phyloP scores from a whole-genome alignment of 805 yeast species.

The Candida chilensis region DNA sequence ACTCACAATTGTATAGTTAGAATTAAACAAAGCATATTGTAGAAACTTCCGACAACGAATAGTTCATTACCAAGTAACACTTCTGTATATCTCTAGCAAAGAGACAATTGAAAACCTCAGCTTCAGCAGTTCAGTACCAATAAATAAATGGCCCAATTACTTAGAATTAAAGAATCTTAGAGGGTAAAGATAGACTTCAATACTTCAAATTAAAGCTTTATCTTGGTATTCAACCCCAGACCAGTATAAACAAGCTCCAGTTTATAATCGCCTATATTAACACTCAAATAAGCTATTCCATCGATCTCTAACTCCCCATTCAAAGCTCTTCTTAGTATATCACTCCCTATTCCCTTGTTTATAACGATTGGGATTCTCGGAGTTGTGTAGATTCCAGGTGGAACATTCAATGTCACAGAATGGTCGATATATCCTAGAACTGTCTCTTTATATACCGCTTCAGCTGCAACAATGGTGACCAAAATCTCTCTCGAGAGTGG shows the following conservation, averaged over 20 bases:
- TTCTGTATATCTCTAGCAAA: too few species aligned
- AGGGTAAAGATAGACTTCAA: too few species aligned
- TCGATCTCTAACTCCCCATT: constrained; percentile 24
- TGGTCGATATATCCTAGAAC: constrained; percentile 18
- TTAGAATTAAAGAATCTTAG: too few species aligned
- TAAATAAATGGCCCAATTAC: too few species aligned
- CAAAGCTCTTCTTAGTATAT: constrained; percentile 21
- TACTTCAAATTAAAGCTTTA: constrained; percentile 12
- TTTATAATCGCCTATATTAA: constrained; percentile 15
- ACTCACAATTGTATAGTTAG: too few species aligned
- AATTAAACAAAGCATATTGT: too few species aligned
- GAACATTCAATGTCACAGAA: constrained; percentile 14
- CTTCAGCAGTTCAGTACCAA: too few species aligned
- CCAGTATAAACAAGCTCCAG: constrained; percentile 20
- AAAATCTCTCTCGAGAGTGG: constrained; percentile 23
- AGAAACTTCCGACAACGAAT: too few species aligned
- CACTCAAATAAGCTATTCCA: constrained; percentile 17
- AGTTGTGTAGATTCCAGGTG: constrained; percentile 24
- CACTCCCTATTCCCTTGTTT: constrained; percentile 20
- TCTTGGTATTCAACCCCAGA: constrained; percentile 13
- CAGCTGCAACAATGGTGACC: constrained; percentile 16
- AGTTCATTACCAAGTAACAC: too few species aligned
- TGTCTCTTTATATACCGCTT: constrained; percentile 19
- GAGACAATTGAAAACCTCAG: too few species aligned
- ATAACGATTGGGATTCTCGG: constrained; percentile 22